These are phyloP conservation scores for Perilla frutescens DNA, from an alignment of 257 asterid species.

Conservation along the genomic window DNA sequence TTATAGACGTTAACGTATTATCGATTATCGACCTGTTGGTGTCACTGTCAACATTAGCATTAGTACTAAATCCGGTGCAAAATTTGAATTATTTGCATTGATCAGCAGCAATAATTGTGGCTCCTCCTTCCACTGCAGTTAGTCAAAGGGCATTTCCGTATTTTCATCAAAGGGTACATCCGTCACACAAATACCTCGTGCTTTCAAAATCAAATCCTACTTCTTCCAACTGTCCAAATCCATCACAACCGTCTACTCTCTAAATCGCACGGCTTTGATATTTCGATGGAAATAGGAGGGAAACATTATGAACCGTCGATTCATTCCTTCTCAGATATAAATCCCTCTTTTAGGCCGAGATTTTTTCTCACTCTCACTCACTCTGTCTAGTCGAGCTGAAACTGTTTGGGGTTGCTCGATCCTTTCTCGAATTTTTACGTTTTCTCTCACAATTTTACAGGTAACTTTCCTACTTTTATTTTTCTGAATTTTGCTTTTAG, in stretches of 20 bases:
- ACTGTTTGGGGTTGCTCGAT: conserved; percentile 27
- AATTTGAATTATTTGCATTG: neutral
- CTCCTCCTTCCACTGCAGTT: neutral
- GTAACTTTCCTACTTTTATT: conserved; percentile 31
- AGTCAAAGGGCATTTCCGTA: conserved; percentile 38
- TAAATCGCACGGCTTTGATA: conserved; percentile 43
- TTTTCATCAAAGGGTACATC: conserved; percentile 37
- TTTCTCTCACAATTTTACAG: conserved; percentile 26
- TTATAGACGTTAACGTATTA: no score
- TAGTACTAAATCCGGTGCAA: neutral
- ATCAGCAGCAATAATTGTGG: neutral
- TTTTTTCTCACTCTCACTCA: conserved; percentile 30
- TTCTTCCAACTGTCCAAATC: conserved; percentile 16
- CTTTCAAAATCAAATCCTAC: conserved; percentile 42
- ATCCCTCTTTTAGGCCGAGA: conserved; percentile 37
- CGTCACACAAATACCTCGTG: conserved; percentile 31
- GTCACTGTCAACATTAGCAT: conserved; percentile 3
- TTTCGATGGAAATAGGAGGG: conserved; percentile 51
- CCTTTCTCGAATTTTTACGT: conserved; percentile 18
- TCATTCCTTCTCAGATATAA: conserved; percentile 44
- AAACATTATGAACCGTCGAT: conserved; percentile 52
- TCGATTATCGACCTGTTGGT: no score
- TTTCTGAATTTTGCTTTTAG: neutral
- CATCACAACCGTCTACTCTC: conserved; percentile 41
- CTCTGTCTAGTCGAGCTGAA: conserved; percentile 32